A percentile compares a stretch with the other conserved stretches of the same genome.
These are phyloP conservation scores for Parachaetomium inaequale DNA, from an alignment of 495 filamentous ascomycete genomes.

Conservation along the genomic window DNA sequence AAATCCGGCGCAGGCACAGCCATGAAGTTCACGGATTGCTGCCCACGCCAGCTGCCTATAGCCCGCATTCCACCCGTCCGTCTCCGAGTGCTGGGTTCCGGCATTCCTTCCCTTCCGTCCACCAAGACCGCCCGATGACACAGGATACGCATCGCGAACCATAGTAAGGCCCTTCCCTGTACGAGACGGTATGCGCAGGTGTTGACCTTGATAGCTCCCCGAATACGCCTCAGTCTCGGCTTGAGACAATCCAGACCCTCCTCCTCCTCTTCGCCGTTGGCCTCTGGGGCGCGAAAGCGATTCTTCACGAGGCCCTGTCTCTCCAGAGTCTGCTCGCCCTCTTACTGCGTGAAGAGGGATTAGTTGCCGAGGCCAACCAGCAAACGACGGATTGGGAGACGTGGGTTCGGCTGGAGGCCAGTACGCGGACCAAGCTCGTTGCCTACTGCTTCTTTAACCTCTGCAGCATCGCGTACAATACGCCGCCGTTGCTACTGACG, in stretches of 20 bases:
- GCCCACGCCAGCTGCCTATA: slow-evolving; percentile 48
- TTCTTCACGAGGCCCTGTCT: slow-evolving; percentile 54
- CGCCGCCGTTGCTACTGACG: slow-evolving; percentile 55
- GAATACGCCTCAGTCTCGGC: slow-evolving; percentile 51
- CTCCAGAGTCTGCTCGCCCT: slow-evolving; percentile 53
- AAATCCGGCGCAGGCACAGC: slow-evolving; percentile 51
- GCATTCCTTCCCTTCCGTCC: slow-evolving; percentile 50
- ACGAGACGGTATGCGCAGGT: neutral
- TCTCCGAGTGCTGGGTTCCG: slow-evolving; percentile 49
- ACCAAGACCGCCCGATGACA: slow-evolving; percentile 49
- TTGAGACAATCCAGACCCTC: slow-evolving; percentile 55
- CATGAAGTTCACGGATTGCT: slow-evolving; percentile 49
- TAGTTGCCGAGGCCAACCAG: slow-evolving; percentile 41
- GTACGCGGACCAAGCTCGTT: slow-evolving; percentile 55
- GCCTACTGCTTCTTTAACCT: slow-evolving; percentile 59
- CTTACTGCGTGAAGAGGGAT: slow-evolving; percentile 53
- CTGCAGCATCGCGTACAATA: slow-evolving; percentile 57
- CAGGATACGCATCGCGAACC: slow-evolving; percentile 51
- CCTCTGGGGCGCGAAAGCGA: slow-evolving; percentile 54
- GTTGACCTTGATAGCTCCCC: slow-evolving; percentile 39
- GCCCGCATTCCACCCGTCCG: slow-evolving; percentile 49
- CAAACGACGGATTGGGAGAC: slow-evolving; percentile 50
- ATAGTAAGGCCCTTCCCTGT: slow-evolving; percentile 36
- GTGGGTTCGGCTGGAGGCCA: slow-evolving; percentile 54
- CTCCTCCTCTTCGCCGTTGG: slow-evolving; percentile 55